Conservation (phyloP, 352 stramenopile genomes). For the Blastocystis sp. region DNA sequence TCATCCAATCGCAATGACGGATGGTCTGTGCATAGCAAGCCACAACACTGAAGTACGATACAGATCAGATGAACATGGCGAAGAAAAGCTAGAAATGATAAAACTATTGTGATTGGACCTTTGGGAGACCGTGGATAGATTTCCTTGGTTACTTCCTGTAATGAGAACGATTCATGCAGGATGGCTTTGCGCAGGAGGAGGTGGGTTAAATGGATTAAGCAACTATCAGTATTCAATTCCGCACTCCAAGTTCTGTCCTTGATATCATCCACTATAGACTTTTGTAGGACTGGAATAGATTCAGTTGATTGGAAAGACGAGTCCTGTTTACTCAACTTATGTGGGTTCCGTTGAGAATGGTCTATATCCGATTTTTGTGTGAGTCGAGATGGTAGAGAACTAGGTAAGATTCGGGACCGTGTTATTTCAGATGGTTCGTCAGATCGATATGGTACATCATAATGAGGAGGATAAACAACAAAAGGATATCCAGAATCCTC, state of each 20-base stretch:
- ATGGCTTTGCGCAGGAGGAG: neutral
- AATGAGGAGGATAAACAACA: neutral
- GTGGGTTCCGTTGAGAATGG: neutral
- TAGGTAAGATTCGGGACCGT: neutral
- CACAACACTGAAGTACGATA: neutral
- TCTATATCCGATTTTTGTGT: neutral
- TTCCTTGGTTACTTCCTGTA: neutral
- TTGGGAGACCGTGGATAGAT: neutral
- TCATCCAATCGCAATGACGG: no score
- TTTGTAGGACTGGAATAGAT: neutral
- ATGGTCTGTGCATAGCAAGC: neutral
- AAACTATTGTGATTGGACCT: neutral
- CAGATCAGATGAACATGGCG: neutral
- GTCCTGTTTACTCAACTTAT: neutral
- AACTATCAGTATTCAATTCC: neutral
- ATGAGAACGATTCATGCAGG: neutral
- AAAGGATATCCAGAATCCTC: neutral
- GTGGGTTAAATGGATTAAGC: neutral
- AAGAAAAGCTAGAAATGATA: neutral
- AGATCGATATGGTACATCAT: neutral
- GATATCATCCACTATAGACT: neutral
- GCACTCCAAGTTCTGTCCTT: neutral
- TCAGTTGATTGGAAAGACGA: neutral
- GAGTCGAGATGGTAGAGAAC: neutral
- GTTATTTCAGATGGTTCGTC: constrained; percentile 1